These are phyloP conservation scores for Usnea hakonensis DNA, from an alignment of 495 filamentous ascomycete genomes.

Conservation along the genomic window DNA sequence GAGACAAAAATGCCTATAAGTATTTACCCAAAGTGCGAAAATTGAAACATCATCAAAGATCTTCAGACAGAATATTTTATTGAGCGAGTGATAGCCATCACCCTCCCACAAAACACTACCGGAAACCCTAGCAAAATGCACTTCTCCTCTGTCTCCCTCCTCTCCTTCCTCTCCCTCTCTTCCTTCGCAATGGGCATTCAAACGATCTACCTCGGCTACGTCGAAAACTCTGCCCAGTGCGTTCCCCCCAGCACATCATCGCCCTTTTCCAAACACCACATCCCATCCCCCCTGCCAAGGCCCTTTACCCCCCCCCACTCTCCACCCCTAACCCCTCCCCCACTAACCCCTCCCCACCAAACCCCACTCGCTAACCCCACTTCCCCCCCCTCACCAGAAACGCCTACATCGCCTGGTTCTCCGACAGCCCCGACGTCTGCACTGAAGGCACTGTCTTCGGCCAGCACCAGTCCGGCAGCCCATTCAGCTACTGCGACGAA, in stretches of 20 bases:
- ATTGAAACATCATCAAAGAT: no score
- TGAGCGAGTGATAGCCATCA: no score
- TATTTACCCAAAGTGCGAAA: no score
- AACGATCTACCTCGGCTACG: neutral
- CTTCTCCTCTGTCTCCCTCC: neutral
- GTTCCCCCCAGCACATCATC: neutral
- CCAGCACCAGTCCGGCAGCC: neutral
- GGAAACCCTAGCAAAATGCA: no score
- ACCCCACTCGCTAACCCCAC: neutral
- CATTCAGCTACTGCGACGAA: neutral
- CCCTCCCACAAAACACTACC: no score
- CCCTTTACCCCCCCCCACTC: no score
- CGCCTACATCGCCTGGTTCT: constrained; percentile 1
- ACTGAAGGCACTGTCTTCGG: neutral
- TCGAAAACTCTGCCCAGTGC: neutral
- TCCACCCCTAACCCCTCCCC: neutral
- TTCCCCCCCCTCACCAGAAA: neutral
- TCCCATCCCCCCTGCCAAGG: neutral
- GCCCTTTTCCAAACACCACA: neutral
- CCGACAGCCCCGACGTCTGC: neutral
- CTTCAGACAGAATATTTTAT: no score
- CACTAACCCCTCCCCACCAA: neutral
- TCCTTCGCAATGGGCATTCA: neutral
- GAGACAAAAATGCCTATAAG: no score
- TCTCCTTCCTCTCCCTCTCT: neutral